Percentiles rank a stretch among this genome's conserved stretches.
Evolutionary conservation across 495 filamentous ascomycete genomes (phyloP).

Genomic region (Penicillium argentinense): DNA sequence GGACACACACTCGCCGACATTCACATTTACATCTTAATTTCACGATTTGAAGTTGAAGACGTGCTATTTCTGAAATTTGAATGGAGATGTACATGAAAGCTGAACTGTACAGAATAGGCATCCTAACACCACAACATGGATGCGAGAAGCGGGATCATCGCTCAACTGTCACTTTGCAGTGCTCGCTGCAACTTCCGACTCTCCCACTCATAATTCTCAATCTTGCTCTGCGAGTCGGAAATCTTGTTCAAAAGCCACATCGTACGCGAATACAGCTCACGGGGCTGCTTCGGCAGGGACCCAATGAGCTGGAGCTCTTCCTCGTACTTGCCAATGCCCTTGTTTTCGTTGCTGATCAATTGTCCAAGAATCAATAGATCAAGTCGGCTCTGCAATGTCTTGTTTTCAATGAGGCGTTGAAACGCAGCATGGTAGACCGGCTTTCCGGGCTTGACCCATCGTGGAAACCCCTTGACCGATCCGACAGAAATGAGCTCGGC

Average conservation of each 20-base stretch:
- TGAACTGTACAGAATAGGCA: no score
- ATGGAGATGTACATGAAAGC: no score
- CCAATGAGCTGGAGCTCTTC: constrained; percentile 69
- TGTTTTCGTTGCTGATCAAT: constrained; percentile 68
- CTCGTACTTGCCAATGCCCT: constrained; percentile 75
- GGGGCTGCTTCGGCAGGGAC: constrained; percentile 61
- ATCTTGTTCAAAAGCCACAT: constrained; percentile 74
- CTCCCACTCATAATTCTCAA: constrained; percentile 72
- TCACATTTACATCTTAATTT: no score
- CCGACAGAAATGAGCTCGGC: constrained; percentile 82
- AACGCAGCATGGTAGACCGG: constrained; percentile 90
- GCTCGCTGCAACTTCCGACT: constrained; percentile 67
- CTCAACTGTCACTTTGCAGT: constrained; percentile 30
- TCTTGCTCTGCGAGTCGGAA: constrained; percentile 67
- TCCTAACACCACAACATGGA: no score
- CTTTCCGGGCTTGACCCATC: constrained; percentile 72
- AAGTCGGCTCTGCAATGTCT: constrained; percentile 68
- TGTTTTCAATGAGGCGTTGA: constrained; percentile 64
- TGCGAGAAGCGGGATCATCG: no score
- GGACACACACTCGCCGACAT: no score
- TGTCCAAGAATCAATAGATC: constrained; percentile 69
- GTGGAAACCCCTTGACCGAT: constrained; percentile 72
- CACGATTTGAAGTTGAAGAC: no score
- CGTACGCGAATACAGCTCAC: constrained; percentile 59
- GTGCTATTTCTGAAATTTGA: no score